phyloP scores from a whole-genome alignment of 148 eudicot genomes.

The Fagopyrum tataricum region DNA sequence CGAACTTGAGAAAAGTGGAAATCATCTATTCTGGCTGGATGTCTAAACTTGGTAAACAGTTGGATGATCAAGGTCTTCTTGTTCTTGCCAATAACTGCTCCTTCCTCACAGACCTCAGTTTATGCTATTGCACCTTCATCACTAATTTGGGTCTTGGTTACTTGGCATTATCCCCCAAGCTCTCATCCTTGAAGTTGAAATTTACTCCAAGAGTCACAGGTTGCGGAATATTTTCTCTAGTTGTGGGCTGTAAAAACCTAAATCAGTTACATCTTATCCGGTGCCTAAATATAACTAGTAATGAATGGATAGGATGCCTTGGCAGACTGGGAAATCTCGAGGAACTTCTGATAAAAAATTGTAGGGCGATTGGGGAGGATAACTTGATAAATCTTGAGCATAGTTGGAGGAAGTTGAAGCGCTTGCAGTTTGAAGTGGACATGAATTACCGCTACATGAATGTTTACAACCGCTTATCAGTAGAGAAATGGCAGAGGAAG shows the following conservation, averaged over 20 bases:
- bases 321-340: slow-evolving; percentile 62
- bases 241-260: slow-evolving; percentile 65
- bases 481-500: slow-evolving; percentile 73
- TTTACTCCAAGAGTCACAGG: slow-evolving; percentile 82
- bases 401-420: slow-evolving; percentile 62
- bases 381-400: slow-evolving; percentile 68
- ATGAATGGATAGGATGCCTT: slow-evolving; percentile 84
- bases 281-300: slow-evolving; percentile 57
- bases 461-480: slow-evolving; percentile 56
- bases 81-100: slow-evolving; percentile 55
- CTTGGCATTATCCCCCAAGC: slow-evolving; percentile 62
- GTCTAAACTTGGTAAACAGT: slow-evolving; percentile 75
- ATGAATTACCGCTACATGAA: slow-evolving; percentile 83
- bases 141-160: slow-evolving; percentile 66
- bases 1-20: slow-evolving; percentile 65
- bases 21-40: slow-evolving; percentile 84
- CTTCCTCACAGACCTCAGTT: slow-evolving; percentile 53
- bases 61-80: slow-evolving; percentile 71
- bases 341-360: slow-evolving; percentile 64
- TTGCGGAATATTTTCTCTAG: slow-evolving; percentile 70
- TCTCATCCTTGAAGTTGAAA: slow-evolving; percentile 60
- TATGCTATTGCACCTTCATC: slow-evolving; percentile 80
- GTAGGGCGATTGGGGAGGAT: slow-evolving; percentile 84
- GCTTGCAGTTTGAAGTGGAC: slow-evolving; percentile 70
- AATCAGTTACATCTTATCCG: slow-evolving; percentile 53